Evolutionary conservation across 2,329 filamentous ascomycete genomes (phyloP).

Genomic region (Microdochium paspali): DNA sequence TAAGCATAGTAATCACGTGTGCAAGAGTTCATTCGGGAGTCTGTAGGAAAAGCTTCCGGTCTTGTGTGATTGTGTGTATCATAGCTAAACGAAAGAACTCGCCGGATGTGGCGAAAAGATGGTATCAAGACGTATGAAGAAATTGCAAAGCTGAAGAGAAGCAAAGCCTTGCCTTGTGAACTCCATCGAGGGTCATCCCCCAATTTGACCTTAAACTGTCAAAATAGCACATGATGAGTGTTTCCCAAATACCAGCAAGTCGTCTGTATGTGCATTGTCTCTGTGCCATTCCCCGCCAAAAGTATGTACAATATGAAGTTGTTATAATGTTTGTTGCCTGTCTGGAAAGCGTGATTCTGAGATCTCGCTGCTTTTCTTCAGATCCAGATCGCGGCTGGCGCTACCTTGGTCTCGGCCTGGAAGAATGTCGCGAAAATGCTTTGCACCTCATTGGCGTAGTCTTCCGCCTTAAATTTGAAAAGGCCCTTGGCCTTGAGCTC

Average conservation of each 20-base stretch:
- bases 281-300: neutral
- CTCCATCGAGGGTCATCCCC: neutral
- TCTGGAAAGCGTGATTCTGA: neutral
- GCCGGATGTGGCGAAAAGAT: neutral
- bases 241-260: neutral
- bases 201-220: neutral
- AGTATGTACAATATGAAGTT: neutral
- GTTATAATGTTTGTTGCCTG: neutral
- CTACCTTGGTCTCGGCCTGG: conserved; percentile 17
- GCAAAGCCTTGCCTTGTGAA: neutral
- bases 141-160: neutral
- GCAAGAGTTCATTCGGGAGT: neutral
- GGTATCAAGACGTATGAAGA: neutral
- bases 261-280: neutral
- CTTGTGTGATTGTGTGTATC: neutral
- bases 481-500: conserved; percentile 63
- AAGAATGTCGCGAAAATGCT: conserved; percentile 57
- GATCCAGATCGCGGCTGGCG: conserved; percentile 35
- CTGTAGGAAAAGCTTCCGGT: neutral
- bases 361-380: conserved; percentile 10
- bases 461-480: conserved; percentile 64
- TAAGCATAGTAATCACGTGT: neutral
- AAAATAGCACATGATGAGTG: neutral
- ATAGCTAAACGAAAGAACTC: neutral
- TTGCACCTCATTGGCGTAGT: conserved; percentile 77